Percentiles rank a stretch among this genome's conserved stretches.
Evolutionary conservation across 192 early-diverging fungal genomes (phyloP).

Genomic region (Linderina pennispora): DNA sequence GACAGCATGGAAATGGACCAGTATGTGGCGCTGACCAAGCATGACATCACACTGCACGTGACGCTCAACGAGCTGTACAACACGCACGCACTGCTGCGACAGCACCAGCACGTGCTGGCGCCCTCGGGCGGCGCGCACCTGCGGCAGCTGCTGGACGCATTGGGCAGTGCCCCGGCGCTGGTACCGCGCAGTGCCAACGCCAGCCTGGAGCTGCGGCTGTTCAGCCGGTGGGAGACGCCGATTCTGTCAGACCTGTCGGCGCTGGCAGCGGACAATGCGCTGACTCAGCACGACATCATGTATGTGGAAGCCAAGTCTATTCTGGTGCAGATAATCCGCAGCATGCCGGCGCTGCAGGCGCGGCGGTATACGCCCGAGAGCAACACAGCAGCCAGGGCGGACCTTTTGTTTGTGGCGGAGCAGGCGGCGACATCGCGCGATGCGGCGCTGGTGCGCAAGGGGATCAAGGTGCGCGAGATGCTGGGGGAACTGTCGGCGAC

Average conservation of each 20-base stretch:
- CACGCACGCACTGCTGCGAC: constrained; percentile 76
- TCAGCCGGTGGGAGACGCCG: constrained; percentile 44
- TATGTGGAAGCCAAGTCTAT: constrained; percentile 95
- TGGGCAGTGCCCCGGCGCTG: constrained; percentile 57
- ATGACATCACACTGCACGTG: constrained; percentile 82
- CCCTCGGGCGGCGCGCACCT: constrained; percentile 78
- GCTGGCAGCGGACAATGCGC: constrained; percentile 75
- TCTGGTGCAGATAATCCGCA: constrained; percentile 88
- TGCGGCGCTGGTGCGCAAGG: constrained; percentile 82
- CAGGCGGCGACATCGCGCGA: constrained; percentile 84
- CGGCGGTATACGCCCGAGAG: constrained; percentile 41
- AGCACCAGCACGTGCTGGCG: constrained; percentile 76
- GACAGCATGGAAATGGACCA: constrained; percentile 98
- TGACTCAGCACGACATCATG: constrained; percentile 91
- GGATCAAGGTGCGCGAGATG: constrained; percentile 95
- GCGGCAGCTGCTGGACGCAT: constrained; percentile 69
- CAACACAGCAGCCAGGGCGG: constrained; percentile 37
- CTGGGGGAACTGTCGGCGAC: constrained; percentile 75
- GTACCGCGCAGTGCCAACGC: constrained; percentile 40
- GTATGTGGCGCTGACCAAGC: constrained; percentile 92
- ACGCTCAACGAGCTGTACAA: constrained; percentile 94
- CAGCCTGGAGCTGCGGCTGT: constrained; percentile 38
- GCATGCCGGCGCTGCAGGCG: constrained; percentile 64
- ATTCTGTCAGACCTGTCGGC: constrained; percentile 65
- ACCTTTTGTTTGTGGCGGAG: constrained; percentile 69